Percentiles rank a stretch among this genome's conserved stretches.
Conservation (phyloP, 495 filamentous ascomycete genomes). For the Barbatosphaeria neglecta region DNA sequence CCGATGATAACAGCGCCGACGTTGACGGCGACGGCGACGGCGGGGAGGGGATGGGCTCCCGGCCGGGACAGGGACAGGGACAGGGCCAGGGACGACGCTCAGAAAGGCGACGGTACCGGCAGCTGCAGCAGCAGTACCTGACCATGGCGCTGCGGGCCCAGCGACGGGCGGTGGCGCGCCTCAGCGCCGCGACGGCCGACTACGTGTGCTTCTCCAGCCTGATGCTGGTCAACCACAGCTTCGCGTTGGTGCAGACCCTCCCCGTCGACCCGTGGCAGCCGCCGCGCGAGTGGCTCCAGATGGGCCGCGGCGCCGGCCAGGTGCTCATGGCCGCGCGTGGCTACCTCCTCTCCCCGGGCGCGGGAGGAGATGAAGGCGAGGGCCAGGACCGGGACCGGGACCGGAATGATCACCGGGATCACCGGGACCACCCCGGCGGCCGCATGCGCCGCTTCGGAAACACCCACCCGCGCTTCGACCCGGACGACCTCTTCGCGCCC, state of each 20-base stretch:
- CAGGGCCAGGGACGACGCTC: background rate
- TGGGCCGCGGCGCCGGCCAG: constrained; percentile 16
- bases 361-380: too few species aligned
- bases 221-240: constrained; percentile 16
- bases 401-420: too few species aligned
- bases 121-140: constrained; percentile 17
- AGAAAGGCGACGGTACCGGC: constrained; percentile 15
- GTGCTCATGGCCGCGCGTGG: constrained; percentile 13
- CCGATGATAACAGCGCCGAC: too few species aligned
- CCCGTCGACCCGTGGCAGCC: constrained; percentile 19
- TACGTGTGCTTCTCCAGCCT: constrained; percentile 18
- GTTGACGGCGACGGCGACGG: too few species aligned
- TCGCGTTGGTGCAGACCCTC: constrained; percentile 19
- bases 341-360: background rate
- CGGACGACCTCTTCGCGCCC: constrained; percentile 8
- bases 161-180: constrained; percentile 11
- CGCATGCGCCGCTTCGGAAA: constrained; percentile 10
- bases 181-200: constrained; percentile 10
- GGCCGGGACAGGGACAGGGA: background rate
- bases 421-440: constrained; percentile 1
- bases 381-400: too few species aligned
- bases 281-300: constrained; percentile 18
- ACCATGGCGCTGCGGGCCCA: constrained; percentile 16
- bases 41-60: background rate
- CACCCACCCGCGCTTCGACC: constrained; percentile 13